Evolutionary conservation across 2,329 filamentous ascomycete species (phyloP).

Genomic region (Beauveria sp.): DNA sequence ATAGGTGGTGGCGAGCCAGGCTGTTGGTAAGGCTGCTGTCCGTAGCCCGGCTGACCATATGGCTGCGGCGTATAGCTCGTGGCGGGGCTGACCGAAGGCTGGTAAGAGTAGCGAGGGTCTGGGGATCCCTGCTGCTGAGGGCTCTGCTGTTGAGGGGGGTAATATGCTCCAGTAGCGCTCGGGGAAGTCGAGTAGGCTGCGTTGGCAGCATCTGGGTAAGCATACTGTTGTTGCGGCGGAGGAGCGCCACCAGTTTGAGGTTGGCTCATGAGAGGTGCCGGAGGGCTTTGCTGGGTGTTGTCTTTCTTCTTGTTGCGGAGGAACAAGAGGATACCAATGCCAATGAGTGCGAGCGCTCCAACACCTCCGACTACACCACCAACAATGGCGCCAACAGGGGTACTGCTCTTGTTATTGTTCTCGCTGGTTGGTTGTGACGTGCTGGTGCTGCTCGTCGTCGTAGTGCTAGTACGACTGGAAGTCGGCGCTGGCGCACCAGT

Average conservation of each 20-base stretch:
- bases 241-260: not conserved
- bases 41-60: not conserved
- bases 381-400: conserved; percentile 28
- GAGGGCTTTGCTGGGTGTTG: conserved; percentile 4
- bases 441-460: conserved; percentile 8
- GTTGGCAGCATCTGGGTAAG: not conserved
- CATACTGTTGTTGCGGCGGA: conserved; percentile 2
- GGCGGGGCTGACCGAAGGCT: conserved; percentile 1
- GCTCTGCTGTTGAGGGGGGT: not conserved
- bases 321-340: conserved; percentile 23
- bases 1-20: not conserved
- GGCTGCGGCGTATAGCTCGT: not conserved
- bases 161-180: not conserved
- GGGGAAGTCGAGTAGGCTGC: not conserved
- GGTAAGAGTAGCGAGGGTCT: conserved; percentile 1
- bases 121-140: not conserved
- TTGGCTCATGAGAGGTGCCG: conserved; percentile 10
- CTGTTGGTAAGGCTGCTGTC: conserved; percentile 8
- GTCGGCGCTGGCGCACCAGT: not conserved
- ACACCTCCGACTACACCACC: conserved; percentile 31
- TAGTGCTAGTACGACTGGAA: not conserved
- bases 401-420: conserved; percentile 10
- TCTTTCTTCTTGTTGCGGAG: conserved; percentile 22
- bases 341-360: conserved; percentile 23
- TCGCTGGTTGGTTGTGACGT: not conserved